Percentiles rank a stretch among this genome's conserved stretches.
Conservation (phyloP, 768 basidiomycete species). For the Trametes elegans region DNA sequence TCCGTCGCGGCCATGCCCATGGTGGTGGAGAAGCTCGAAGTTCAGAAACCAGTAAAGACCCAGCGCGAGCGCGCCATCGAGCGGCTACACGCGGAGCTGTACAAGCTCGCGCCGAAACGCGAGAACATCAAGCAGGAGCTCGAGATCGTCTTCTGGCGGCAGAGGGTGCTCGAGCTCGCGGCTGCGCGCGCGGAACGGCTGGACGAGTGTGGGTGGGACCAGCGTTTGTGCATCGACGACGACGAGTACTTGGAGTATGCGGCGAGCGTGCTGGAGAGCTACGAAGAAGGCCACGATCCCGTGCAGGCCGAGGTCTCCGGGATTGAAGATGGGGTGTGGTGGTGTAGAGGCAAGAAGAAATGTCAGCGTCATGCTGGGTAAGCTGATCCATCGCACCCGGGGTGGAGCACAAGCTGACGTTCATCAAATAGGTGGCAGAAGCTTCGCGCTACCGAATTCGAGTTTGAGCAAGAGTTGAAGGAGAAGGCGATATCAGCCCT, state of each 20-base stretch:
- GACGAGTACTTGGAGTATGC: conserved; percentile 75
- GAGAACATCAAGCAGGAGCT: conserved; percentile 67
- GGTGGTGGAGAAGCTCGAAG: conserved; percentile 10
- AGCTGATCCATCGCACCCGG: no score
- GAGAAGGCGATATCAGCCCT: conserved; percentile 65
- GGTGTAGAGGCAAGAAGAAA: conserved; percentile 73
- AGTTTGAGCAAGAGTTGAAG: conserved; percentile 73
- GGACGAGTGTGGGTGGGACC: conserved; percentile 86
- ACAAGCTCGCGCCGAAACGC: conserved; percentile 55
- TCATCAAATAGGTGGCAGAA: conserved; percentile 66
- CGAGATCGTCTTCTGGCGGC: conserved; percentile 70
- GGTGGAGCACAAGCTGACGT: no score
- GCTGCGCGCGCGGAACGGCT: conserved; percentile 61
- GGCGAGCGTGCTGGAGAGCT: conserved; percentile 64
- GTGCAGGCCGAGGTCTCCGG: conserved; percentile 35
- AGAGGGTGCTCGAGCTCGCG: conserved; percentile 65
- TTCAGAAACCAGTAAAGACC: conserved; percentile 39
- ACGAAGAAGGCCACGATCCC: conserved; percentile 46
- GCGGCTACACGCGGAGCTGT: conserved; percentile 51
- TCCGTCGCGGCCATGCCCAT: background rate
- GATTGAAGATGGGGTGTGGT: conserved; percentile 55
- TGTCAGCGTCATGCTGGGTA: conserved; percentile 82
- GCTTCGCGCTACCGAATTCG: conserved; percentile 67
- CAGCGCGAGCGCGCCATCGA: conserved; percentile 57
- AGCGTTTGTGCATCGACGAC: conserved; percentile 79